Conservation (phyloP, 495 filamentous ascomycete genomes). For the Bathelium albidoporum region DNA sequence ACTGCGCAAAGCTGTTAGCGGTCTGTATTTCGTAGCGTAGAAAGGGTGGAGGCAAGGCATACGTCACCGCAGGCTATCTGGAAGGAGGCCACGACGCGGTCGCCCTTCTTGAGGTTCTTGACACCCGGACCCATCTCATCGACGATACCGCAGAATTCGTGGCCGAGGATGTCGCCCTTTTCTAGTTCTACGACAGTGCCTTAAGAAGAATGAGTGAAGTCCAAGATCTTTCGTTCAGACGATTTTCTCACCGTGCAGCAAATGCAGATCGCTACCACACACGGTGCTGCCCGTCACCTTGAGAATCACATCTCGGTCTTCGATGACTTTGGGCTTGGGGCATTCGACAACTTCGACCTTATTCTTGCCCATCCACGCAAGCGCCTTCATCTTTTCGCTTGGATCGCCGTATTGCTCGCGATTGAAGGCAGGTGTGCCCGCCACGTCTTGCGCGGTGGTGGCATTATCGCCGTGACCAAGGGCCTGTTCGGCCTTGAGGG, state of each 20-base stretch:
- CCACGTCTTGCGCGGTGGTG: slow-evolving; percentile 47
- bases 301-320: slow-evolving; percentile 68
- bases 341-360: slow-evolving; percentile 52
- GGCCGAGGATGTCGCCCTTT: slow-evolving; percentile 81
- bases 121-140: slow-evolving; percentile 56
- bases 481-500: slow-evolving; percentile 51
- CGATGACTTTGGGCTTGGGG: slow-evolving; percentile 60
- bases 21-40: neutral
- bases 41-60: neutral
- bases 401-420: slow-evolving; percentile 35
- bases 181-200: slow-evolving; percentile 56
- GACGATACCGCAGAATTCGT: slow-evolving; percentile 80
- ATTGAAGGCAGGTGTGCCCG: slow-evolving; percentile 29
- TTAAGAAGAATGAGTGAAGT: neutral
- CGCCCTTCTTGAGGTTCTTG: slow-evolving; percentile 51
- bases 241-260: slow-evolving; percentile 45
- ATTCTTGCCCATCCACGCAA: slow-evolving; percentile 64
- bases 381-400: slow-evolving; percentile 57
- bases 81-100: slow-evolving; percentile 77
- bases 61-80: slow-evolving; percentile 63
- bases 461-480: slow-evolving; percentile 54
- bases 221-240: neutral
- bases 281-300: slow-evolving; percentile 79
- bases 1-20: slow-evolving; percentile 28
- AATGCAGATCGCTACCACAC: slow-evolving; percentile 78